Percentiles rank a stretch among this genome's conserved stretches.
Conservation (phyloP, 805 yeast species). For the Suhomyces sp. region DNA sequence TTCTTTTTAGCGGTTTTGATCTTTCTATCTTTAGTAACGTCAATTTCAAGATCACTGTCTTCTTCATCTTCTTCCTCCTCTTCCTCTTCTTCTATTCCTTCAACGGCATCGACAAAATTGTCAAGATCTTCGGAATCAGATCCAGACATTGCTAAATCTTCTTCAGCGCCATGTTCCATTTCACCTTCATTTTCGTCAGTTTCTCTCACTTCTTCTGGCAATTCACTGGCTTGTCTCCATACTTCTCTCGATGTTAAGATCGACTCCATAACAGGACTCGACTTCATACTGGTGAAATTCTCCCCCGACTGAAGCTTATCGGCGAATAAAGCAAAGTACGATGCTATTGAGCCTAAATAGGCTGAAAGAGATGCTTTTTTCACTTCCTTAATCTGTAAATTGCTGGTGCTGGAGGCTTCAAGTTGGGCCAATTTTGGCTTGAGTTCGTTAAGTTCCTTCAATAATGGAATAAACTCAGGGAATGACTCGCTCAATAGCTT, state of each 20-base stretch:
- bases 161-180: conserved; percentile 12
- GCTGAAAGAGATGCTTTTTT: conserved; percentile 71
- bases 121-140: conserved; percentile 14
- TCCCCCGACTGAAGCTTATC: conserved; percentile 55
- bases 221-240: conserved; percentile 77
- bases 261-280: conserved; percentile 85
- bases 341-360: conserved; percentile 72
- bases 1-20: conserved; percentile 30
- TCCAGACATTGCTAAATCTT: not conserved
- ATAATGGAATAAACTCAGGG: conserved; percentile 82
- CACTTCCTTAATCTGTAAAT: conserved; percentile 31
- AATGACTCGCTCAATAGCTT: conserved; percentile 57
- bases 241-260: conserved; percentile 78
- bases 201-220: conserved; percentile 29
- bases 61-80: conserved; percentile 16
- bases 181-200: conserved; percentile 13
- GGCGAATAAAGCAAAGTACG: conserved; percentile 74
- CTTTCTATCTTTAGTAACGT: conserved; percentile 45
- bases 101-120: conserved; percentile 17
- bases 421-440: conserved; percentile 38
- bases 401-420: not conserved
- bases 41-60: conserved; percentile 50
- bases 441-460: conserved; percentile 54
- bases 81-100: conserved; percentile 19
- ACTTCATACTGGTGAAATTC: conserved; percentile 61